phyloP scores from a whole-genome alignment of 2,329 filamentous ascomycete species.

The Cyphellophora attinorum region DNA sequence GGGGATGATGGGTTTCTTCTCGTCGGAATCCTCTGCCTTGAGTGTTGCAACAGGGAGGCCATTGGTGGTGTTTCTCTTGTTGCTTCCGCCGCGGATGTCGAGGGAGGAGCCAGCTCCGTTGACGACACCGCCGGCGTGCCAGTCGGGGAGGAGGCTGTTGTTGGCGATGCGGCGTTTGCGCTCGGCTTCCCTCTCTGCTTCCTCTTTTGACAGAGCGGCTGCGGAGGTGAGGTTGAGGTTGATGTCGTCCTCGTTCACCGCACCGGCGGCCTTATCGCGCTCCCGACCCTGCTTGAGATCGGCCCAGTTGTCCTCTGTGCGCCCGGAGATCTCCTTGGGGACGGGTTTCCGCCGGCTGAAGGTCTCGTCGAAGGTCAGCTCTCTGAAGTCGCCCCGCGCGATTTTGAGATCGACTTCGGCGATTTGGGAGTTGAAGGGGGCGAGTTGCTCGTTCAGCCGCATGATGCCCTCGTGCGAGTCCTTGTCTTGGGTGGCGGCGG shows the following conservation, averaged over 20 bases:
- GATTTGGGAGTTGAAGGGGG: constrained; percentile 35
- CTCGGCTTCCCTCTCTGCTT: constrained; percentile 37
- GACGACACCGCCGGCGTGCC: constrained; percentile 32
- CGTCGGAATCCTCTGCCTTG: constrained; percentile 14
- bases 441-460: constrained; percentile 38
- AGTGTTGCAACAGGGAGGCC: constrained; percentile 3
- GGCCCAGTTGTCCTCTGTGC: constrained; percentile 38
- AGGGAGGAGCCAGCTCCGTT: constrained; percentile 3
- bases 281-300: constrained; percentile 34
- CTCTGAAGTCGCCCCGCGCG: constrained; percentile 20
- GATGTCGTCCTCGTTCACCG: constrained; percentile 33
- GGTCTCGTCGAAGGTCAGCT: background rate
- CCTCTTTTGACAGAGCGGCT: constrained; percentile 31
- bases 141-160: constrained; percentile 43
- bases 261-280: constrained; percentile 28
- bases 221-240: constrained; percentile 40
- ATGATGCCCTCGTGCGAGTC: constrained; percentile 42
- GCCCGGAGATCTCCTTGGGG: constrained; percentile 39
- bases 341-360: constrained; percentile 19
- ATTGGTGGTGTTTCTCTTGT: constrained; percentile 3
- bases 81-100: constrained; percentile 4
- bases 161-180: constrained; percentile 39
- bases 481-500: constrained; percentile 26
- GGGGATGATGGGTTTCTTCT: constrained; percentile 10
- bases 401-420: constrained; percentile 34